Conservation (phyloP, 257 asterid species). For the Nicotiana paniculata region DNA sequence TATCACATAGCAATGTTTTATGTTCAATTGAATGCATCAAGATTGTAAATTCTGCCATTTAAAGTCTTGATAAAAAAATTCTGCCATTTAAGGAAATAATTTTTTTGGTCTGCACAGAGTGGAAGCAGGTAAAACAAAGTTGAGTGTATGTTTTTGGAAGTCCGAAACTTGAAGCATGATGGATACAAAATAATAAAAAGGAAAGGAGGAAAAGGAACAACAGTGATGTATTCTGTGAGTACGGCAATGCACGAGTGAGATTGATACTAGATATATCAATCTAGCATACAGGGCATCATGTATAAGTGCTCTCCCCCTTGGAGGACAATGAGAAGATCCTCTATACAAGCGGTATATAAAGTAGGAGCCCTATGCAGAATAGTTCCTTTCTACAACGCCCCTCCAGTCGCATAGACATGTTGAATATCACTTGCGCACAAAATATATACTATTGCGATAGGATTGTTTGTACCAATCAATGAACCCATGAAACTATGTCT, state of each 20-base stretch:
- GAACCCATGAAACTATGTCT: background rate
- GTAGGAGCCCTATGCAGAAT: background rate
- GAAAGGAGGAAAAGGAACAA: background rate
- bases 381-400: background rate
- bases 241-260: background rate
- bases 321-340: background rate
- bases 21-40: background rate
- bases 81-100: background rate
- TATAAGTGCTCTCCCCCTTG: background rate
- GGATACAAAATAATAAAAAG: background rate
- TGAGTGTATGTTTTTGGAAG: background rate
- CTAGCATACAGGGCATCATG: background rate
- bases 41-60: background rate
- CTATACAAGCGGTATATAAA: background rate
- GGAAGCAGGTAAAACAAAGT: background rate
- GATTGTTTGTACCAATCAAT: background rate
- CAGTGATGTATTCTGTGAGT: background rate
- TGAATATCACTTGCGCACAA: background rate
- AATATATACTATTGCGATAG: background rate
- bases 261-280: background rate
- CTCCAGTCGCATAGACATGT: background rate
- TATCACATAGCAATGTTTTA: background rate
- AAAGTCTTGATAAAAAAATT: no score
- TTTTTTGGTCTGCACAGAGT: background rate
- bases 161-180: background rate